Percentiles rank a stretch among this genome's conserved stretches.
Conservation (phyloP, 1,284 basidiomycete species). For the Sporisorium scitamineum region DNA sequence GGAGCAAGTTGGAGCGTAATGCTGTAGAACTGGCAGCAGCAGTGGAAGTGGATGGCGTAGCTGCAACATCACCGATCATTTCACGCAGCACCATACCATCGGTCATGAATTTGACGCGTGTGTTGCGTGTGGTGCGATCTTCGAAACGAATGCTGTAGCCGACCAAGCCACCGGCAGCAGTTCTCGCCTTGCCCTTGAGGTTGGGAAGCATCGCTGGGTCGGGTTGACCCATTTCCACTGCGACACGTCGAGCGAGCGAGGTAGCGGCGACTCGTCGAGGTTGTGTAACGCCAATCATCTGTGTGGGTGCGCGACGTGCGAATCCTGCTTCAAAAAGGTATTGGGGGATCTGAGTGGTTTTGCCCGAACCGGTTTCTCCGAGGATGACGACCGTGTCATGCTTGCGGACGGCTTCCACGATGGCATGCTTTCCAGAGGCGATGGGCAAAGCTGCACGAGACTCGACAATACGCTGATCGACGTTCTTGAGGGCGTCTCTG, state of each 20-base stretch:
- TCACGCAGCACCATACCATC: constrained; percentile 97
- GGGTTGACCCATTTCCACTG: constrained; percentile 79
- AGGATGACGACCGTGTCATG: constrained; percentile 91
- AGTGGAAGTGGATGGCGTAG: constrained; percentile 1
- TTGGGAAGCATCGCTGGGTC: constrained; percentile 49
- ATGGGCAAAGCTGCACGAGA: constrained; percentile 58
- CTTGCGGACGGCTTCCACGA: constrained; percentile 69
- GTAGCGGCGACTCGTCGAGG: constrained; percentile 94
- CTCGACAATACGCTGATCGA: constrained; percentile 45
- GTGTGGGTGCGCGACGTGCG: constrained; percentile 58
- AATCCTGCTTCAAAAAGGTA: constrained; percentile 79
- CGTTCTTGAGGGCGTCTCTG: constrained; percentile 30
- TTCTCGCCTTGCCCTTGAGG: constrained; percentile 39
- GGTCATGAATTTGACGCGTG: constrained; percentile 92
- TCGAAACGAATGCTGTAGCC: constrained; percentile 98
- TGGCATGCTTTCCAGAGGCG: constrained; percentile 51
- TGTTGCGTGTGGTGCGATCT: constrained; percentile 77
- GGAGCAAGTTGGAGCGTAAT: constrained; percentile 73
- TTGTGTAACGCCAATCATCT: constrained; percentile 79
- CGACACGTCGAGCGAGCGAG: constrained; percentile 88
- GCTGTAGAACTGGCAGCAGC: constrained; percentile 1
- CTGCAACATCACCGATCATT: constrained; percentile 74
- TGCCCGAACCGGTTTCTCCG: constrained; percentile 97
- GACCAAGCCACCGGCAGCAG: constrained; percentile 72
- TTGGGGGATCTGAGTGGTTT: constrained; percentile 78